Evolutionary conservation across 2,329 filamentous ascomycete species (phyloP).

Genomic region (Dothideomycetidae sp.): DNA sequence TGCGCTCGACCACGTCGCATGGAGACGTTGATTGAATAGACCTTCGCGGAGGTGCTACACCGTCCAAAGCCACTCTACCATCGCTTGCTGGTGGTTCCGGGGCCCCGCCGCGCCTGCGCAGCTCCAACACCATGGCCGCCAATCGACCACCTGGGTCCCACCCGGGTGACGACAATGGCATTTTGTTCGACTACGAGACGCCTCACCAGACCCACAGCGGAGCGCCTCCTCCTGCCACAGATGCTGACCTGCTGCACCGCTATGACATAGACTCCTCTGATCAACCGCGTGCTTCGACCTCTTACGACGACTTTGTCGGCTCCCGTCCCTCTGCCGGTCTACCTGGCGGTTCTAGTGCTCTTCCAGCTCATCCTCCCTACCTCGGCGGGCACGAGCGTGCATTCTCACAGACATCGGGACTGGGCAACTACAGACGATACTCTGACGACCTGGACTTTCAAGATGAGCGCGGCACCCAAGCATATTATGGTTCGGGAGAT

Average conservation of each 20-base stretch:
- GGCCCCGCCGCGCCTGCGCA: slow-evolving; percentile 6
- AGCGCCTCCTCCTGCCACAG: slow-evolving; percentile 62
- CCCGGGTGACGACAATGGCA: slow-evolving; percentile 30
- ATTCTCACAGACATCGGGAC: slow-evolving; percentile 63
- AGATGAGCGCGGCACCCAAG: slow-evolving; percentile 49
- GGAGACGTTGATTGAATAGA: slow-evolving; percentile 2
- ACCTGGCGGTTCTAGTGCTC: slow-evolving; percentile 30
- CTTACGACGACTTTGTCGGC: slow-evolving; percentile 91
- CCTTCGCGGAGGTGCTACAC: slow-evolving; percentile 5
- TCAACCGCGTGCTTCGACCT: slow-evolving; percentile 65
- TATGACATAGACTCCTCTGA: slow-evolving; percentile 53
- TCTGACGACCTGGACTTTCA: slow-evolving; percentile 74
- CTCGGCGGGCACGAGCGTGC: slow-evolving; percentile 29
- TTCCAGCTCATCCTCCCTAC: slow-evolving; percentile 26
- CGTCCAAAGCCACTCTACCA: slow-evolving; percentile 9
- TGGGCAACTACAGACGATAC: slow-evolving; percentile 84
- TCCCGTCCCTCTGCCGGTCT: slow-evolving; percentile 32
- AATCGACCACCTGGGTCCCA: slow-evolving; percentile 39
- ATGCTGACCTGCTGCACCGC: slow-evolving; percentile 63
- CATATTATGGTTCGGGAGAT: slow-evolving; percentile 60
- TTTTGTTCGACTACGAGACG: slow-evolving; percentile 62
- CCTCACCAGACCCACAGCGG: slow-evolving; percentile 56
- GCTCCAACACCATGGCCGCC: slow-evolving; percentile 32
- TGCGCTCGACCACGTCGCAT: slow-evolving; percentile 1
- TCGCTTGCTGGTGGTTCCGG: background rate